Conservation (phyloP, 345 rosid genomes). For the Brassica rapa region DNA sequence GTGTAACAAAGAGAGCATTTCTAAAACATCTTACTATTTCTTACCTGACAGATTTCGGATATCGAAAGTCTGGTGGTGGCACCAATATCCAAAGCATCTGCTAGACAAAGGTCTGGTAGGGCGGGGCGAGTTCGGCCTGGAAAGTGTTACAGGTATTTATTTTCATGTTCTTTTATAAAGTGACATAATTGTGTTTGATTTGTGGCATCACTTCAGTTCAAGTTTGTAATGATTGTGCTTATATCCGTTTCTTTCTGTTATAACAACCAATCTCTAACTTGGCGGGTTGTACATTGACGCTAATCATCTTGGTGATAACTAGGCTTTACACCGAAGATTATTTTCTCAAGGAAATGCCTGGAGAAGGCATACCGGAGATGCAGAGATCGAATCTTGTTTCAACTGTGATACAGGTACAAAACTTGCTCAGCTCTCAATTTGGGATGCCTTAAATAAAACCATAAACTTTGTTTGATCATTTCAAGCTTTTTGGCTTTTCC, state of each 20-base stretch:
- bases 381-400: constrained; percentile 93
- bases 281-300: neutral
- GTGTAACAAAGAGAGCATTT: constrained; percentile 5
- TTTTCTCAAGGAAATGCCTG: constrained; percentile 77
- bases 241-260: neutral
- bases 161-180: constrained; percentile 10
- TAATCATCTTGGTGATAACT: constrained; percentile 28
- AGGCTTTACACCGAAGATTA: constrained; percentile 90
- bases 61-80: constrained; percentile 92
- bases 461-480: neutral
- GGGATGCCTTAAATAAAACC: neutral
- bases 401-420: constrained; percentile 77
- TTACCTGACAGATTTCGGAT: constrained; percentile 67
- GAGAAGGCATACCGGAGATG: constrained; percentile 91
- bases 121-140: constrained; percentile 97
- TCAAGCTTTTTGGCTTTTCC: neutral
- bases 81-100: constrained; percentile 96
- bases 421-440: constrained; percentile 19
- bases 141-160: constrained; percentile 88
- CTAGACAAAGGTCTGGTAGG: constrained; percentile 96
- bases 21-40: constrained; percentile 12
- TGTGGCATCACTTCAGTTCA: neutral
- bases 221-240: neutral
- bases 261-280: neutral
- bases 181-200: neutral